Percentiles rank a stretch among this genome's conserved stretches.
Conservation (phyloP, 495 filamentous ascomycete genomes). For the Aspergillus ellipticus region DNA sequence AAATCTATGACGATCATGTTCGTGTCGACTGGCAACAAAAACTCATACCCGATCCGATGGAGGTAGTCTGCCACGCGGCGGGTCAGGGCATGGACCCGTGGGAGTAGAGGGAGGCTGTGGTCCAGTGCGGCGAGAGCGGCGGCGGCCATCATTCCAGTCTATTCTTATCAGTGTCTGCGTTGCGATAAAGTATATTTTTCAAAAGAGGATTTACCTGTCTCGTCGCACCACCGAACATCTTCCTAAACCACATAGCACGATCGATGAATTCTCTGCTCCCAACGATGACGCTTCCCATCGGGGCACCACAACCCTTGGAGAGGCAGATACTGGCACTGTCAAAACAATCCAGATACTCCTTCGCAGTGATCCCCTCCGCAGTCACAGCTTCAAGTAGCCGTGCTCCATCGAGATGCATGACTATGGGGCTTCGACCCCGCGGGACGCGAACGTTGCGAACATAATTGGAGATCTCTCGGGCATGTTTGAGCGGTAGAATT, state of each 20-base stretch:
- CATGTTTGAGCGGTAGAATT: conserved; percentile 62
- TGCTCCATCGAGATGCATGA: conserved; percentile 72
- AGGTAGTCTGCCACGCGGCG: conserved; percentile 9
- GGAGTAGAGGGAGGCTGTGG: conserved; percentile 31
- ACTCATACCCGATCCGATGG: conserved; percentile 48
- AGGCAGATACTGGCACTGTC: conserved; percentile 72
- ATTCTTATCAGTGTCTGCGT: neutral
- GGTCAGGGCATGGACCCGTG: conserved; percentile 13
- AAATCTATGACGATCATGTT: conserved; percentile 82
- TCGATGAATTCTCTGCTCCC: conserved; percentile 54
- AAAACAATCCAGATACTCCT: conserved; percentile 60
- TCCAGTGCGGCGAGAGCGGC: conserved; percentile 25
- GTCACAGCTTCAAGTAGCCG: conserved; percentile 63
- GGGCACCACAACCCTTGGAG: conserved; percentile 73
- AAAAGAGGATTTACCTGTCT: conserved; percentile 49
- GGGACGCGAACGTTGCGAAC: conserved; percentile 46
- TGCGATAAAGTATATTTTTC: neutral
- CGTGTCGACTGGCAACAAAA: conserved; percentile 61
- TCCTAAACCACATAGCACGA: conserved; percentile 62
- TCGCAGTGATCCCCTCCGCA: conserved; percentile 47
- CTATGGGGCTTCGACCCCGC: conserved; percentile 30
- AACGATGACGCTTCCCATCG: conserved; percentile 66
- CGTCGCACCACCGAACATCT: conserved; percentile 69
- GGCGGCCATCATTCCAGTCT: conserved; percentile 28
- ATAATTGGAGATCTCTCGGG: conserved; percentile 55